These are phyloP conservation scores for Botryotinia globosa DNA, from an alignment of 2,329 filamentous ascomycete genomes.

Conservation along the genomic window DNA sequence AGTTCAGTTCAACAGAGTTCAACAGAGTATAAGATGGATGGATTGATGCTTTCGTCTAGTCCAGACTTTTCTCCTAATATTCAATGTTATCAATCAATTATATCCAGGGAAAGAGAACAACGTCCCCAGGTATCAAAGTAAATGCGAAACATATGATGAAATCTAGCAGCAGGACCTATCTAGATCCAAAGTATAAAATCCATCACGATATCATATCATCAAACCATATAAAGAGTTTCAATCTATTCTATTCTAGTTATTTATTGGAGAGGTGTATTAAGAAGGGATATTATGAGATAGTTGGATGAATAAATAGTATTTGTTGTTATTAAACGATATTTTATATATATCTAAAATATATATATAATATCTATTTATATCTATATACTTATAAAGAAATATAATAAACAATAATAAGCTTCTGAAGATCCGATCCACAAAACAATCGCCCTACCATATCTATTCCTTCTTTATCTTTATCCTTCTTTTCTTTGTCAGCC, in stretches of 20 bases:
- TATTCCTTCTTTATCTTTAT: too few species aligned
- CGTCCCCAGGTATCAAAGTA: not conserved
- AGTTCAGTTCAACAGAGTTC: too few species aligned
- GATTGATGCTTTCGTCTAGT: not conserved
- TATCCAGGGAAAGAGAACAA: not conserved
- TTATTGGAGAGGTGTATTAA: not conserved
- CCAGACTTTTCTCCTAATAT: not conserved
- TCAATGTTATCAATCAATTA: not conserved
- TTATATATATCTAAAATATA: too few species aligned
- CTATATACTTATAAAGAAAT: too few species aligned
- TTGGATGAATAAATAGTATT: too few species aligned
- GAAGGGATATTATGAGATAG: not conserved
- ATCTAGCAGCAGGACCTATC: not conserved
- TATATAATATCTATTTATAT: too few species aligned
- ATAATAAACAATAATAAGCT: not conserved
- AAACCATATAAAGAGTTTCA: not conserved
- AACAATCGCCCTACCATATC: not conserved
- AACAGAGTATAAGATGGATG: not conserved
- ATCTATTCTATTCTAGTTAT: not conserved
- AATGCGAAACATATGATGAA: conserved; percentile 1
- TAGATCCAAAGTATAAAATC: not conserved
- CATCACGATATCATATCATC: not conserved
- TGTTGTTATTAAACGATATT: not conserved
- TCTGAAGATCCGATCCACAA: conserved; percentile 12
- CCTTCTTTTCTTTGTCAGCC: not conserved